Conservation (phyloP, 1,284 basidiomycete genomes). For the Ganoderma resinaceum region DNA sequence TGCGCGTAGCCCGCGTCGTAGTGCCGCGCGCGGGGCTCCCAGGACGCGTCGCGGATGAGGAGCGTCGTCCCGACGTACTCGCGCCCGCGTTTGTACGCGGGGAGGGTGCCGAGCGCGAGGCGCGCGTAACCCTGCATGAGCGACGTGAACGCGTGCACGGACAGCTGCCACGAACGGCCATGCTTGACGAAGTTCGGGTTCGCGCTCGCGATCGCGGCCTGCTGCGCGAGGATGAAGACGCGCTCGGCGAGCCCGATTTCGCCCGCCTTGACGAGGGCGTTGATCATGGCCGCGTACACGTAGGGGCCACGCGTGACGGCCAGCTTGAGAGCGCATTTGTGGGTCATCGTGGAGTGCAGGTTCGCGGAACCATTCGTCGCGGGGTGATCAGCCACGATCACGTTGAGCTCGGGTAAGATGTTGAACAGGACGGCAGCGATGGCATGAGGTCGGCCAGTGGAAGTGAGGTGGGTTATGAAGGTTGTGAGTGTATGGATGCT, state of each 20-base stretch:
- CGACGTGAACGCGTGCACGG: constrained; percentile 71
- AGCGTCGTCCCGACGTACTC: constrained; percentile 13
- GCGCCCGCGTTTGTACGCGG: constrained; percentile 7
- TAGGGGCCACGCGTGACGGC: constrained; percentile 62
- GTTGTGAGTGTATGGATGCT: constrained; percentile 56
- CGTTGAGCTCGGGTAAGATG: constrained; percentile 61
- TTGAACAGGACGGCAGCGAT: constrained; percentile 54
- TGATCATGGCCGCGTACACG: constrained; percentile 64
- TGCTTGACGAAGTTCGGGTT: constrained; percentile 33
- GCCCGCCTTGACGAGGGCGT: constrained; percentile 65
- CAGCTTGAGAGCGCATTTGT: constrained; percentile 45
- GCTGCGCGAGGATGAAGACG: constrained; percentile 66
- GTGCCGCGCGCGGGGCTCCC: constrained; percentile 31
- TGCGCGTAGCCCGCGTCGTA: constrained; percentile 47
- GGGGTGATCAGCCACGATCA: constrained; percentile 47
- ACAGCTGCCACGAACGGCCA: constrained; percentile 63
- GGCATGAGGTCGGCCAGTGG: constrained; percentile 53
- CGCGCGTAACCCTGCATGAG: constrained; percentile 71
- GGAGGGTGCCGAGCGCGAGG: constrained; percentile 48
- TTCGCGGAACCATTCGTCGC: constrained; percentile 39
- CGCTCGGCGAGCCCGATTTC: constrained; percentile 63
- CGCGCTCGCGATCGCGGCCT: constrained; percentile 64
- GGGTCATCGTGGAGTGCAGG: constrained; percentile 35
- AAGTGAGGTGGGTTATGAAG: constrained; percentile 59
- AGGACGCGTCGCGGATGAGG: constrained; percentile 17